Evolutionary conservation across 2,329 filamentous ascomycete genomes (phyloP).

Genomic region (Penicillium expansum): DNA sequence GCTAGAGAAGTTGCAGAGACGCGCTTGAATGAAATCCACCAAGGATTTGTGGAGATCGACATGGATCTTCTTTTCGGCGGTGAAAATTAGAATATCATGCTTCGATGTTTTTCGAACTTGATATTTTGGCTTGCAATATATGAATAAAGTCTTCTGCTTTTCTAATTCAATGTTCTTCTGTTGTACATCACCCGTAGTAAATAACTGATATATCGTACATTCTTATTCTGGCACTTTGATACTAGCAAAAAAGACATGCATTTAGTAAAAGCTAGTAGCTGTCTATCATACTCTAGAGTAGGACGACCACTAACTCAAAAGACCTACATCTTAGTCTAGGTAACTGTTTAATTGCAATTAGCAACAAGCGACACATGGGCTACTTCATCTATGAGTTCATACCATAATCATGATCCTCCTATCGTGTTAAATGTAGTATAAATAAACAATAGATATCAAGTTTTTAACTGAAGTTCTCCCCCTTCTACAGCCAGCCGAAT

Average conservation of each 20-base stretch:
- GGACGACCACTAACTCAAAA: neutral
- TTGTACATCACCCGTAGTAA: neutral
- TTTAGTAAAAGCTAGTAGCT: neutral
- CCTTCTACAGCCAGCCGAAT: constrained; percentile 9
- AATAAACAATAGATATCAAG: neutral
- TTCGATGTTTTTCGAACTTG: neutral
- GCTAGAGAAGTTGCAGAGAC: neutral
- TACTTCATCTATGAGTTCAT: neutral
- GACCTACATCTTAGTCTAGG: too few species aligned
- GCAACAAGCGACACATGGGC: neutral
- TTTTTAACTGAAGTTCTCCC: constrained; percentile 10
- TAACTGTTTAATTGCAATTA: neutral
- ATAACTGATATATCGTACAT: neutral
- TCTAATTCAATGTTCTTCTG: neutral
- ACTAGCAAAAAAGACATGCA: too few species aligned
- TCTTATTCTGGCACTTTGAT: too few species aligned
- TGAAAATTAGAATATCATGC: too few species aligned
- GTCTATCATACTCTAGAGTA: neutral
- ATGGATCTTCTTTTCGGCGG: neutral
- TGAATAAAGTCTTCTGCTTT: too few species aligned
- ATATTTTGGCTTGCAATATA: neutral
- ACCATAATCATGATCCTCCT: neutral
- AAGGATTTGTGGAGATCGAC: neutral
- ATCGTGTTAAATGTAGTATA: neutral
- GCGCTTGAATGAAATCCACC: neutral